Percentiles rank a stretch among this genome's conserved stretches.
Evolutionary conservation across 1,284 basidiomycete genomes (phyloP).

Genomic region (Ustilago curta): DNA sequence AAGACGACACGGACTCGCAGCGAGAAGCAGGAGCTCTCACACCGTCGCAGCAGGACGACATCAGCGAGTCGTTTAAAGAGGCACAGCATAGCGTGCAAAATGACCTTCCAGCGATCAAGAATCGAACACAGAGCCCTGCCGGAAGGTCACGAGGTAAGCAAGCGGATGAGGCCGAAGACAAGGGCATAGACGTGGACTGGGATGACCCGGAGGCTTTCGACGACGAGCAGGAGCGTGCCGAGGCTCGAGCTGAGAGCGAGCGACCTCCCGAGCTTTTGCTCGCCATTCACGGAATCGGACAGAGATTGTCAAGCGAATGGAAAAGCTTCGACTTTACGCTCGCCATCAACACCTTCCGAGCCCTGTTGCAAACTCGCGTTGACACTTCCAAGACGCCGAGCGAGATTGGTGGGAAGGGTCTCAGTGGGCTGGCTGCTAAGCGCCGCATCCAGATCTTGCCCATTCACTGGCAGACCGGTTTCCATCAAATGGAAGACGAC

Average conservation of each 20-base stretch:
- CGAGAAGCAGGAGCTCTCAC: slow-evolving; percentile 24
- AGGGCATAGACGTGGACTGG: slow-evolving; percentile 29
- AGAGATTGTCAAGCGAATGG: slow-evolving; percentile 57
- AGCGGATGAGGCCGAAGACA: slow-evolving; percentile 10
- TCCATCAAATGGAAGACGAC: slow-evolving; percentile 70
- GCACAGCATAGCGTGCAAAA: slow-evolving; percentile 44
- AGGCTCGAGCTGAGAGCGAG: slow-evolving; percentile 28
- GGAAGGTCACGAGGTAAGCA: not conserved
- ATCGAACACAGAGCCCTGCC: not conserved
- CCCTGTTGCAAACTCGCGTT: slow-evolving; percentile 52
- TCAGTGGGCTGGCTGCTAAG: slow-evolving; percentile 47
- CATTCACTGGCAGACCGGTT: slow-evolving; percentile 73
- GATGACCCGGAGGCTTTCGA: slow-evolving; percentile 52
- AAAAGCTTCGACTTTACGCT: slow-evolving; percentile 55
- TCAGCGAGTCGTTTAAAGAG: slow-evolving; percentile 51
- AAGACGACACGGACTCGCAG: slow-evolving; percentile 15
- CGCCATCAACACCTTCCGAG: slow-evolving; percentile 55
- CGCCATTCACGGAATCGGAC: slow-evolving; percentile 64
- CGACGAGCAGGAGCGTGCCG: slow-evolving; percentile 44
- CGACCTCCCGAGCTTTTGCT: slow-evolving; percentile 41
- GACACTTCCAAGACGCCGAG: slow-evolving; percentile 47
- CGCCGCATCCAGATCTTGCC: slow-evolving; percentile 73
- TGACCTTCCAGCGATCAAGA: slow-evolving; percentile 23
- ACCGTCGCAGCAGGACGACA: slow-evolving; percentile 34
- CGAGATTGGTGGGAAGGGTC: slow-evolving; percentile 54